Base-by-base conservation (phyloP, 352 stramenopile genomes). In the Peronosclerospora sorghi region DNA sequence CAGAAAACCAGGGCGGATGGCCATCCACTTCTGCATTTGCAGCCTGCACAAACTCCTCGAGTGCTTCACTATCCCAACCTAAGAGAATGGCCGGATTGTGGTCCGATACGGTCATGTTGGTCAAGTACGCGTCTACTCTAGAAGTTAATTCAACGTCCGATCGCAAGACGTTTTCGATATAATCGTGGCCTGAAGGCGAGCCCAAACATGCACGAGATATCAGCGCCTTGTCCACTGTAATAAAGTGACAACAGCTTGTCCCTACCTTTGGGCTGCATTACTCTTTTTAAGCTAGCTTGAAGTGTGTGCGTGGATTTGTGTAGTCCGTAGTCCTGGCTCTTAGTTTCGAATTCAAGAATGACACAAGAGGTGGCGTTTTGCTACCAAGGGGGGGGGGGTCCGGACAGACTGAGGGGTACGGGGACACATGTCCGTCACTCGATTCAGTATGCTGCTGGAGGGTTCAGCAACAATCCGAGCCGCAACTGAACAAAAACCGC, bases 81-180 rank as follows among this genome's bases (percentile, higher is more conserved):
- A 71, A 67, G 24, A 67, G 47, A 18, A 71, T 63, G 21, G 56
- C 61, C 9, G 61, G 61, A 28, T 67, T 67, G 47, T 65, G 56
- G 28, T 71, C 61, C 35, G 56, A 62, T 32, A 71, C 61, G 18
- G 42, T 51, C 28, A 62, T 62, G 36, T 43, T 20, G 13, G 41
- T 48, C 28, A 71, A 34, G 26, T 71, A 71, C 8, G 51, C 35
- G 23, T 65, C 50, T 10, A 71, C 52, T 45, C 62, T 61, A 32
- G 53, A 64, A 39, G 47, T 34, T 20, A 70, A 45, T 19, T 54
- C 56, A 1, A 27, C 48, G 42, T 70, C 52, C 8, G 47, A 20
- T 21, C 59, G 29, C 10, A 47, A 42, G 27, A 67, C 58, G 9
- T 10, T 35, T 17, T 56, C 48, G 8, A 56, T 49, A 37, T 48